These are phyloP conservation scores for Lepraria neglecta DNA, from an alignment of 495 filamentous ascomycete genomes.

Conservation along the genomic window DNA sequence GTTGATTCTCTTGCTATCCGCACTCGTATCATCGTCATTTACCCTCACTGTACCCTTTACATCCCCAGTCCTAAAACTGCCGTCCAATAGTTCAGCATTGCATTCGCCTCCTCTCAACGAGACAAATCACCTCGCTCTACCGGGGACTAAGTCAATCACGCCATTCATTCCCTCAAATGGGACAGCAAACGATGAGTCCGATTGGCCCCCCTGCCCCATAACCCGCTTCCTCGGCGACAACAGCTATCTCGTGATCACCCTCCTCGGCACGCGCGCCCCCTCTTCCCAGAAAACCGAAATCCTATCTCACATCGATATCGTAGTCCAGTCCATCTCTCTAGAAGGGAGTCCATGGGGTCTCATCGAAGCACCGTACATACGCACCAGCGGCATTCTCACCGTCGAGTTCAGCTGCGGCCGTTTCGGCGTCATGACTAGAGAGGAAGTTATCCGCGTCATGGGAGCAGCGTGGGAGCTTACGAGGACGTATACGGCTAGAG, in stretches of 20 bases:
- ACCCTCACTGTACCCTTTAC: too few species aligned
- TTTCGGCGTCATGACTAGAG: not conserved
- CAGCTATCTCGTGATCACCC: not conserved
- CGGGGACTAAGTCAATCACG: too few species aligned
- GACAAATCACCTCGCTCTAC: too few species aligned
- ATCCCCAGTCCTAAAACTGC: too few species aligned
- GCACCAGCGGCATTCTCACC: too few species aligned
- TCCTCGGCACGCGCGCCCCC: not conserved
- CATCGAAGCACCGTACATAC: not conserved
- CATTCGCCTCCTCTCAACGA: too few species aligned
- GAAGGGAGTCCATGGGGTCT: not conserved
- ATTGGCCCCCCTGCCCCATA: not conserved
- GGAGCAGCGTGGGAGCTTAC: not conserved
- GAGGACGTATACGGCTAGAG: not conserved
- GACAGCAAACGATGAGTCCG: not conserved
- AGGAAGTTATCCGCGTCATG: not conserved
- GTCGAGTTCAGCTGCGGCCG: too few species aligned
- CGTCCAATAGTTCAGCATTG: too few species aligned
- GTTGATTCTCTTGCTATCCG: too few species aligned
- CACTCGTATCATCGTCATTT: too few species aligned
- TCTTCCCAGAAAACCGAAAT: not conserved
- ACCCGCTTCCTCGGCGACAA: not conserved
- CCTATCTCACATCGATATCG: not conserved
- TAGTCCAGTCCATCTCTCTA: not conserved
- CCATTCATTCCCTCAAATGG: not conserved